These are phyloP conservation scores for Corchorus capsularis DNA, from an alignment of 345 rosid genomes.

Conservation along the genomic window DNA sequence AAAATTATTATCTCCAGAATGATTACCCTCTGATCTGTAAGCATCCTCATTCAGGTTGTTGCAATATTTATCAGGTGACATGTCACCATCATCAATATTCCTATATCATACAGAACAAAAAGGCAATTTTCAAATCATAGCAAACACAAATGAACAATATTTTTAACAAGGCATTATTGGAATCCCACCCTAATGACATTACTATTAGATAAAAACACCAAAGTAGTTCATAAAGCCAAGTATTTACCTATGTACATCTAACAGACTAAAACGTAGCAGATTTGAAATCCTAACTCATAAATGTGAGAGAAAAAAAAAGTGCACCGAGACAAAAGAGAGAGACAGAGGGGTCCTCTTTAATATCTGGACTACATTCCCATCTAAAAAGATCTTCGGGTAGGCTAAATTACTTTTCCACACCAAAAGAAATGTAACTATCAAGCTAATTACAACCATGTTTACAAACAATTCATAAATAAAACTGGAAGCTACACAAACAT, in stretches of 20 bases:
- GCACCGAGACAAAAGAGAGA: not conserved
- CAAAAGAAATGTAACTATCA: not conserved
- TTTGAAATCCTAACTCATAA: conserved; percentile 6
- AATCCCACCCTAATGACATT: not conserved
- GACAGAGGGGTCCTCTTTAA: not conserved
- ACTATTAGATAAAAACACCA: conserved; percentile 12
- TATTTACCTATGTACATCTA: conserved; percentile 9
- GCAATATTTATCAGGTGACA: conserved; percentile 39
- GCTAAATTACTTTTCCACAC: not conserved
- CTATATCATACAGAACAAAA: conserved; percentile 42
- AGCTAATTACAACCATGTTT: not conserved
- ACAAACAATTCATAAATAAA: not conserved
- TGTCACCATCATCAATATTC: conserved; percentile 43
- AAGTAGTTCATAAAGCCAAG: conserved; percentile 18
- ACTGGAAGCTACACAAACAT: conserved; percentile 8
- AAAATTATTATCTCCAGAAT: conserved; percentile 39
- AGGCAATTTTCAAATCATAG: conserved; percentile 13
- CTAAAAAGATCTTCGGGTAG: not conserved
- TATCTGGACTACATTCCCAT: not conserved
- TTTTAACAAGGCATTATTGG: conserved; percentile 6
- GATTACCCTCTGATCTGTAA: conserved; percentile 44
- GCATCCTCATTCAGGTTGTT: conserved; percentile 48
- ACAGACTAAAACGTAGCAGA: not conserved
- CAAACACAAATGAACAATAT: not conserved
- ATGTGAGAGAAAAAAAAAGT: not conserved